Base-by-base conservation (phyloP, 768 basidiomycete genomes). In the Hebeloma cylindrosporum region DNA sequence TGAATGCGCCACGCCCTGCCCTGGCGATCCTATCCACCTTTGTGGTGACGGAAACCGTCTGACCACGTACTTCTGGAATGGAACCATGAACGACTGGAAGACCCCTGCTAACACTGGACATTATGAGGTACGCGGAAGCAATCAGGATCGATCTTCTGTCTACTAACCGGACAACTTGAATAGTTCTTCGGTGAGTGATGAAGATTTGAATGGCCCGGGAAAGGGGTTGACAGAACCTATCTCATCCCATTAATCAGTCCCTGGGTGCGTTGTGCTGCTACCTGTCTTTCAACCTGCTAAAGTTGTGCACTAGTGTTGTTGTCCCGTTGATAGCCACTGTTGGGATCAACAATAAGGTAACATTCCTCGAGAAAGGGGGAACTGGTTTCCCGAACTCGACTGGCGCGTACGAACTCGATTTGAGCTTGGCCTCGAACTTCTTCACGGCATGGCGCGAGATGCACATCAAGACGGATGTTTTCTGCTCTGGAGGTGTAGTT, bases 291-390 rank as follows among this genome's bases (percentile, higher is more conserved):
- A 11, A 30, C 31, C 25, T 47, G 46, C 47, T 42, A 46, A 50
- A 23, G 47, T 16, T 31, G 18, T 31, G 39, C 36, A 47, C 25
- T 25, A 87, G 87, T 2, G 71, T 88, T 23, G 72, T 87, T 40
- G 80, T 88, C 9, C 86, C 87, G 3, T 68, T 89, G 45, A 77
- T 88, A 27, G 80, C 84, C 3, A 89, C 88, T 0, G 67, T 91
- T 23, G 86, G 88, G 1, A 71, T 85, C 63, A 90, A 90, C 68
- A 82, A 85, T 70, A 91, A 90, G 58, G 82, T 90, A 36, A 77
- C 81, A 1, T 86, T 90, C 67, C 68, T 91, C 5, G 88, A 91
- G 62, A 91, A 90, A 60, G 65, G 43, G 3, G 84, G 85, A 7
- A 88, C 86, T 18, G 73, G 73, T 26, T 80, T 70, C 44, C 47